These are phyloP conservation scores for Grifola frondosa DNA, from an alignment of 1,284 basidiomycete genomes.

Conservation along the genomic window DNA sequence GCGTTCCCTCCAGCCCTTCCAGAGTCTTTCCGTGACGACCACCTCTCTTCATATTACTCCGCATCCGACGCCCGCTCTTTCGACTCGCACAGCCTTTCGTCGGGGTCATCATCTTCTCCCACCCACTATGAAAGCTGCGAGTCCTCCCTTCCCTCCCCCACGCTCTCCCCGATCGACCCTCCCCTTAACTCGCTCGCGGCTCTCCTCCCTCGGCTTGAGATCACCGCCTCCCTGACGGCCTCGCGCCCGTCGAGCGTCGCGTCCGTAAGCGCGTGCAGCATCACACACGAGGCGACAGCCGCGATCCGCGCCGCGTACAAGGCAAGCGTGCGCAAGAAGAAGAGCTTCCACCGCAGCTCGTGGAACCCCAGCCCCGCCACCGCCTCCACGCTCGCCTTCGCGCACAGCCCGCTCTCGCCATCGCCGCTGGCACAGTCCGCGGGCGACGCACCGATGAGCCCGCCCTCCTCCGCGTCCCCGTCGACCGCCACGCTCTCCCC, in stretches of 20 bases:
- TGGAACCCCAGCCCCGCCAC: constrained; percentile 42
- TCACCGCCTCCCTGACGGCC: constrained; percentile 15
- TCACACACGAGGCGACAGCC: constrained; percentile 35
- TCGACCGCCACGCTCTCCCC: constrained; percentile 19
- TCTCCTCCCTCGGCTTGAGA: constrained; percentile 22
- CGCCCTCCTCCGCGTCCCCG: constrained; percentile 16
- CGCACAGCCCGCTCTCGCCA: constrained; percentile 5
- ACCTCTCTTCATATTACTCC: constrained; percentile 16
- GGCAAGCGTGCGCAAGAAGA: constrained; percentile 54
- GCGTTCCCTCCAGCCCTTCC: constrained; percentile 67
- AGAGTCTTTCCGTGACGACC: constrained; percentile 27
- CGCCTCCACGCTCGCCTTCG: constrained; percentile 8
- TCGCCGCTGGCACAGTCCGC: constrained; percentile 7
- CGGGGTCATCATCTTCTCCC: constrained; percentile 15
- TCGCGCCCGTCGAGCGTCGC: constrained; percentile 28
- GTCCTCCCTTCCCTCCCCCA: constrained; percentile 28
- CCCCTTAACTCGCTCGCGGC: constrained; percentile 6
- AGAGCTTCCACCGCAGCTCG: constrained; percentile 53
- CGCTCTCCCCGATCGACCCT: constrained; percentile 14
- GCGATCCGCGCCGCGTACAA: constrained; percentile 59
- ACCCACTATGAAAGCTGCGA: constrained; percentile 32
- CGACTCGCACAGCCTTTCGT: constrained; percentile 14
- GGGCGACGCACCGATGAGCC: constrained; percentile 13
- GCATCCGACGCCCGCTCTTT: constrained; percentile 11
- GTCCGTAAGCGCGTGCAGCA: constrained; percentile 26